Evolutionary conservation across 495 filamentous ascomycete genomes (phyloP), one percentile per base, ranked within the genome.

Genomic region (Bathelium albidoporum): DNA sequence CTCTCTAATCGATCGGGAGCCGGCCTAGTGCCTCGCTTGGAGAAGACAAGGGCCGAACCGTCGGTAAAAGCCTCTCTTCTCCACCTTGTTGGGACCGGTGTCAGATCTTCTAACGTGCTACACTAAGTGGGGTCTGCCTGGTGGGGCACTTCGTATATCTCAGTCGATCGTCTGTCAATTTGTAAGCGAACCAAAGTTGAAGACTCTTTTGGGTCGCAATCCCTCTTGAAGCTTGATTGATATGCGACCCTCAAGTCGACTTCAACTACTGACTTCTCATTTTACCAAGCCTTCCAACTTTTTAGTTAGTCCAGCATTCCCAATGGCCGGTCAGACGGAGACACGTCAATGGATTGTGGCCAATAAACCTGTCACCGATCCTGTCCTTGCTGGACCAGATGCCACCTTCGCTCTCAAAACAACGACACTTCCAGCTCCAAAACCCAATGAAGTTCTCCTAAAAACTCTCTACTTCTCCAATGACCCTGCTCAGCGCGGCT

Each of bases 401-500:
- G 78, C 82, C 20, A 73, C 73, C 20, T 80, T 83, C 58, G 75
- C 71, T n/a, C 71, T 85, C 22, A 73, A 75, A 53, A 76, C 73
- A 43, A 73, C 71, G 3, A 68, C 77, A 20, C 77, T 83, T 41
- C 75, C 81, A 2, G 69, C 78, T 11, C 78, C 84, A n/a, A 71
- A 79, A 32, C 74, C 83, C 70, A 81, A 85, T 68, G 78, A 89
- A 64, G 68, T 89, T 60, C 81, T 90, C 31, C 76, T 90, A 28
- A 83, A 89, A 66, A 75, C 75, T 1, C 78, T 87, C 58, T 89
- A 88, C 73, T 76, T 90, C 66, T 88, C 85, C n/a, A 83, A 89
- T 66, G 88, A 93, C 74, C 88, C 89, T 0, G 87, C 88, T n/a
- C 89, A 91, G 84, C 81, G 89, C 63, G 83, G 84, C 65, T 91